Evolutionary conservation across 768 basidiomycete species (phyloP), one percentile per base, ranked within the genome.

Genomic region (Mycena sanguinolenta): DNA sequence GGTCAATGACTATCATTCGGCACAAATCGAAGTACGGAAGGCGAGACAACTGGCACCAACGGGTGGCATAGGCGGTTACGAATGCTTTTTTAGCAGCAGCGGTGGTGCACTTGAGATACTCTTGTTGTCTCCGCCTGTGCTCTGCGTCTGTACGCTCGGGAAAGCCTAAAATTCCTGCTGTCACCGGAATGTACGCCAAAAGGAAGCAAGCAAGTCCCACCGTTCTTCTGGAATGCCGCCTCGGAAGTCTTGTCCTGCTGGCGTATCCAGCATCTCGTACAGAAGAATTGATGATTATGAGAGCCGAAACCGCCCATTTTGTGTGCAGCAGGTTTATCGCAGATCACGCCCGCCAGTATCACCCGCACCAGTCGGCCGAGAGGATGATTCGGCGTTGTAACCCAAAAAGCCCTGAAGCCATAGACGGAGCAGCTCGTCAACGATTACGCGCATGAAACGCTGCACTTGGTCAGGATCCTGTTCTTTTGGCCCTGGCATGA

Each of bases 241-340:
- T 73, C 19, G 0, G 71, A 73, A 0, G 74, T 71, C 65, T 80
- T 81, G 1, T 72, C 60, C 0, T 34, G 65, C 49, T 80, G 75
- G 0, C 19, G 60, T 23, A 83, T 78, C 80, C 80, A 82, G 69
- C 82, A 83, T 77, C n/a, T n/a, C n/a, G n/a, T n/a, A n/a, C n/a
- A n/a, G n/a, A n/a, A n/a, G n/a, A n/a, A n/a, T n/a, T n/a, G 3
- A 42, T 83, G 83, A 0, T 64, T 58, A 55, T 80, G 79, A 0
- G 78, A 75, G 0, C 76, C 79, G 55, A 77, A 81, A 0, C 80
- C 79, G 6, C 74, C 76, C 0, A 81, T 32, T 66, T 84, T 84
- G 59, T 81, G 79, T 0, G 79, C 80, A 1, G 82, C 84, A 2
- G 82, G 83, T 53, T 83, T 82, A 65, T 83, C 80, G 55, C 83